A percentile compares a stretch with the other conserved stretches of the same genome.
phyloP scores from a whole-genome alignment of 2,329 filamentous ascomycete species.

The Alternaria burnsii region DNA sequence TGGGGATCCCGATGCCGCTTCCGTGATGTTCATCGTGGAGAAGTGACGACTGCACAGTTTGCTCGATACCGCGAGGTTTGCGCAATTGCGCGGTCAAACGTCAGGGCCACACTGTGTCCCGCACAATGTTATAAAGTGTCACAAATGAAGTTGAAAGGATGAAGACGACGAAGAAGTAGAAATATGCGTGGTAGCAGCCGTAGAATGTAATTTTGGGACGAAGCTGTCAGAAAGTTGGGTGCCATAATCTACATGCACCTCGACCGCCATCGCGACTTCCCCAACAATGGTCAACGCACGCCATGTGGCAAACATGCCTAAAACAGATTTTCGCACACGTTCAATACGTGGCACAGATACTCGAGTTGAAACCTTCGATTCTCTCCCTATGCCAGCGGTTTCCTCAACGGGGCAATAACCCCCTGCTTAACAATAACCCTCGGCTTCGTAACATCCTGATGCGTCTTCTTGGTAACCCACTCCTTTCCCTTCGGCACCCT shows the following conservation, averaged over 20 bases:
- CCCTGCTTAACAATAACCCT: conserved; percentile 91
- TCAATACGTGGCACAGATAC: too few relatives aligned
- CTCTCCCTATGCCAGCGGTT: conserved; percentile 63
- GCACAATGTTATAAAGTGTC: neutral
- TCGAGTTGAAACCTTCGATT: neutral
- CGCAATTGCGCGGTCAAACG: conserved; percentile 25
- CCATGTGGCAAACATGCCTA: neutral
- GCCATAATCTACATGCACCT: neutral
- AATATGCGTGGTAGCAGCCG: neutral
- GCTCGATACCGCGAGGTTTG: conserved; percentile 15
- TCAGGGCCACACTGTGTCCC: neutral
- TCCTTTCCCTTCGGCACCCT: conserved; percentile 89
- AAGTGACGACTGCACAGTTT: conserved; percentile 10
- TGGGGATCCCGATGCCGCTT: neutral
- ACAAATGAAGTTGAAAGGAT: neutral
- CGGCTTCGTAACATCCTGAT: conserved; percentile 89
- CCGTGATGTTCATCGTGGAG: conserved; percentile 3
- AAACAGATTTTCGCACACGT: neutral
- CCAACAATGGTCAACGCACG: neutral
- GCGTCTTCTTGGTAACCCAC: conserved; percentile 95
- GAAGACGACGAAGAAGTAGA: neutral
- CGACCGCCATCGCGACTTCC: neutral
- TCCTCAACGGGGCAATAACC: conserved; percentile 88
- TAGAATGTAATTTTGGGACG: neutral
- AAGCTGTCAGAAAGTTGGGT: neutral